These are phyloP conservation scores for Clarireedia monteithiana DNA, from an alignment of 2,329 filamentous ascomycete genomes.

Conservation along the genomic window DNA sequence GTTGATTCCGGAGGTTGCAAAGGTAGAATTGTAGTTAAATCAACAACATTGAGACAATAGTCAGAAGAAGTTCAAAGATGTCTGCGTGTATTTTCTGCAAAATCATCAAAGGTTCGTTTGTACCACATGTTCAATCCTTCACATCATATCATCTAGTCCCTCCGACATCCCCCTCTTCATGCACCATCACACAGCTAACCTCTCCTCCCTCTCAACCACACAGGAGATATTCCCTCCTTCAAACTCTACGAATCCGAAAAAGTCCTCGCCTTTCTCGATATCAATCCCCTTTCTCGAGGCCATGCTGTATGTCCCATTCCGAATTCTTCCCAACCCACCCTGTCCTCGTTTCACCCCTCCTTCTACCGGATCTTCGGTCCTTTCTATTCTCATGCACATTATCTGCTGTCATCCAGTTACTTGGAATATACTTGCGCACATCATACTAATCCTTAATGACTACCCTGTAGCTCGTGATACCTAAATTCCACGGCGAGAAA, in stretches of 20 bases:
- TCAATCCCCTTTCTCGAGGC: constrained; percentile 79
- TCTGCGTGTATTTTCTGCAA: constrained; percentile 89
- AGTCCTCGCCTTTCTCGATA: constrained; percentile 92
- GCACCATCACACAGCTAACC: constrained; percentile 7
- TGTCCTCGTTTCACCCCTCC: neutral
- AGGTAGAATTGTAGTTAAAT: no score
- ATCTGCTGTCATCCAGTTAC: no score
- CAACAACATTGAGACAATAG: no score
- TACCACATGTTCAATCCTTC: no score
- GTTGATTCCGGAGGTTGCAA: no score
- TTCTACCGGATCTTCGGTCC: neutral
- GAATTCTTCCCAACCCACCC: neutral
- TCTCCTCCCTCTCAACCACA: neutral
- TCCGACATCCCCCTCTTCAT: neutral
- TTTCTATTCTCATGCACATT: neutral
- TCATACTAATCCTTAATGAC: neutral
- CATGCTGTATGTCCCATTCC: constrained; percentile 62
- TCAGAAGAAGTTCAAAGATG: constrained; percentile 33
- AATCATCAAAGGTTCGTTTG: constrained; percentile 73
- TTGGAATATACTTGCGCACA: neutral
- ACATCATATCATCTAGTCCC: neutral
- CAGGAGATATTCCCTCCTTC: constrained; percentile 91
- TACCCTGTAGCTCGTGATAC: constrained; percentile 68
- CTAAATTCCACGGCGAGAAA: constrained; percentile 89
- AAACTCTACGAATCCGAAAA: constrained; percentile 95